Evolutionary conservation across 345 rosid genomes (phyloP).

Genomic region (Dovyalis caffra): DNA sequence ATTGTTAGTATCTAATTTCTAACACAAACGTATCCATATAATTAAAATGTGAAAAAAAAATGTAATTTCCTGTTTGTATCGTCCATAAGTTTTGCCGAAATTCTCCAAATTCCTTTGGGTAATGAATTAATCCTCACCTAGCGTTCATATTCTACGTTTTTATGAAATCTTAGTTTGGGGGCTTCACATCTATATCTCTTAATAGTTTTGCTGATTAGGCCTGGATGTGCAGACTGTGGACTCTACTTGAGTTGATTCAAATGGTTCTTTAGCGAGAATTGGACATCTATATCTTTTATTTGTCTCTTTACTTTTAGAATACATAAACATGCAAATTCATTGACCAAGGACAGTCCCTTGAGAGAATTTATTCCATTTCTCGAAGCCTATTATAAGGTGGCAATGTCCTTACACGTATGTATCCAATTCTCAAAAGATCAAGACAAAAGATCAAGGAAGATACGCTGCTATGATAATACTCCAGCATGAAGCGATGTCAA

Average conservation of each 20-base stretch:
- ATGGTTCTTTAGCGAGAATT: background rate
- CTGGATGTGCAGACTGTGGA: too few species aligned
- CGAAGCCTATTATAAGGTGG: background rate
- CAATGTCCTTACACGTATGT: too few species aligned
- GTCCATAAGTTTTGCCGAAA: background rate
- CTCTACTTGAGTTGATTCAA: background rate
- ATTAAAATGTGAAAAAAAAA: background rate
- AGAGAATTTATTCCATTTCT: background rate
- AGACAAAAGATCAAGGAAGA: background rate
- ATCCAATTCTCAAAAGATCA: background rate
- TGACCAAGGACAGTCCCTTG: background rate
- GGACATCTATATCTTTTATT: too few species aligned
- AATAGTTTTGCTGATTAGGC: too few species aligned
- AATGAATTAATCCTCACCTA: background rate
- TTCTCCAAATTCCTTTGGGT: background rate
- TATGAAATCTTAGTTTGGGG: too few species aligned
- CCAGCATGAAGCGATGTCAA: background rate
- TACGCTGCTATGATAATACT: background rate
- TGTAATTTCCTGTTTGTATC: background rate
- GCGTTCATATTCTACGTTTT: background rate
- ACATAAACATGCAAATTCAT: background rate
- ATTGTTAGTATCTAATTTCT: too few species aligned
- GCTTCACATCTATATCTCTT: background rate
- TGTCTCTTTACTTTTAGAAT: background rate
- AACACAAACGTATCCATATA: background rate